Conservation (phyloP, 2,329 filamentous ascomycete genomes). For the Stylonectria norvegica region DNA sequence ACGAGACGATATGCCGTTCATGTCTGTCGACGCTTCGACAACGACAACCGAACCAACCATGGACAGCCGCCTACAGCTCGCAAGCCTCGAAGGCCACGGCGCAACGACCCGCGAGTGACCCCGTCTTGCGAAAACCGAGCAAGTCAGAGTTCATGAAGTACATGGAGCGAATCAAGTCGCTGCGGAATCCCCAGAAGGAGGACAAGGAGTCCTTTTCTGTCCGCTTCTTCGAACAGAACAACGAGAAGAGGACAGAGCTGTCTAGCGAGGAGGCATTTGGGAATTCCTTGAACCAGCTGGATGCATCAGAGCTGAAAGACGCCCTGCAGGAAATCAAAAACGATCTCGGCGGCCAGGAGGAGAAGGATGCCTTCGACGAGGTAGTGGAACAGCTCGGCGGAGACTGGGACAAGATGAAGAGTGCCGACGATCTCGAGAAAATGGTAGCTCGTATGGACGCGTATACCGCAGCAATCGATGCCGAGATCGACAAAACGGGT, state of each 20-base stretch:
- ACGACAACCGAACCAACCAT: slow-evolving; percentile 25
- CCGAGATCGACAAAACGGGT: slow-evolving; percentile 31
- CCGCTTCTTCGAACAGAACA: slow-evolving; percentile 48
- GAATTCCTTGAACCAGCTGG: slow-evolving; percentile 35
- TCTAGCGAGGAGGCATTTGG: slow-evolving; percentile 39
- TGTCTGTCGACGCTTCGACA: slow-evolving; percentile 33
- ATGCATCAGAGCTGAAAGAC: slow-evolving; percentile 35
- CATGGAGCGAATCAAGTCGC: slow-evolving; percentile 26
- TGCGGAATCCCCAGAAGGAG: slow-evolving; percentile 19
- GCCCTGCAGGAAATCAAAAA: slow-evolving; percentile 38
- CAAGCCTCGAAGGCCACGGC: slow-evolving; percentile 22
- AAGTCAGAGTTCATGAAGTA: slow-evolving; percentile 27
- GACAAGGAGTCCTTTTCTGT: slow-evolving; percentile 31
- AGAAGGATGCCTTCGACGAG: slow-evolving; percentile 33
- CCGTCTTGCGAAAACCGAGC: slow-evolving; percentile 23
- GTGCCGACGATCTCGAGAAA: slow-evolving; percentile 34
- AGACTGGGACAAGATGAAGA: slow-evolving; percentile 30
- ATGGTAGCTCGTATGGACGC: slow-evolving; percentile 32
- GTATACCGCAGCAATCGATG: slow-evolving; percentile 36
- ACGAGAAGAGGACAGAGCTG: slow-evolving; percentile 36
- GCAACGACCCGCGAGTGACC: slow-evolving; percentile 13
- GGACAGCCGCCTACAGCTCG: slow-evolving; percentile 34
- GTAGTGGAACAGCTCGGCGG: slow-evolving; percentile 34
- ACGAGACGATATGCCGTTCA: slow-evolving; percentile 36
- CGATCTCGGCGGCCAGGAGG: slow-evolving; percentile 34